phyloP scores from a whole-genome alignment of 108 stramenopile genomes.

The Schizochytrium sp. region DNA sequence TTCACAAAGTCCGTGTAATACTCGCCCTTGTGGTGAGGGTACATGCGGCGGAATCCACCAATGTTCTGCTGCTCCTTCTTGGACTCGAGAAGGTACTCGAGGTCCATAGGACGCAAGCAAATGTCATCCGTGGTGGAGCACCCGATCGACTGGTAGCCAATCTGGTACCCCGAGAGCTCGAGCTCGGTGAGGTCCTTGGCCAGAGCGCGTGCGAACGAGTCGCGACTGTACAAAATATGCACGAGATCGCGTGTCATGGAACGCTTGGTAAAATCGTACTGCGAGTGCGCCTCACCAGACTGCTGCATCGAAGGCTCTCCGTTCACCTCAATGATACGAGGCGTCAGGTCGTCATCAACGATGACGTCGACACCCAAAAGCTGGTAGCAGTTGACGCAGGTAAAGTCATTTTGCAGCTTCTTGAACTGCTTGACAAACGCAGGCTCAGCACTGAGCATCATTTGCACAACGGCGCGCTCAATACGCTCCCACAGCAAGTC shows the following conservation, averaged over 20 bases:
- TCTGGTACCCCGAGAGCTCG: not conserved
- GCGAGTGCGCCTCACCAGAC: not conserved
- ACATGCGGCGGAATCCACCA: slow-evolving; percentile 14
- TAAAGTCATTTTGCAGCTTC: not conserved
- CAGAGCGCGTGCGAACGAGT: not conserved
- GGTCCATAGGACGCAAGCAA: not conserved
- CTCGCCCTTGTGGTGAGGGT: not conserved
- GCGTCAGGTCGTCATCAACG: slow-evolving; percentile 1
- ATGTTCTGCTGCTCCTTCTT: slow-evolving; percentile 20
- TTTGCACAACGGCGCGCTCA: not conserved
- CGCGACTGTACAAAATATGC: not conserved
- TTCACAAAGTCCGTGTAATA: slow-evolving; percentile 11
- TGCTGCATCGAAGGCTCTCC: slow-evolving; percentile 15
- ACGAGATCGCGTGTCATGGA: not conserved
- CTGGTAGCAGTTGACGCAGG: slow-evolving; percentile 16
- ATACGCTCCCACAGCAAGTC: slow-evolving; percentile 13
- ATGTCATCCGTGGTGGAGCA: slow-evolving; percentile 9
- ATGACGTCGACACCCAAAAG: slow-evolving; percentile 5
- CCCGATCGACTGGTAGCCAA: not conserved
- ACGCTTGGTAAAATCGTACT: not conserved
- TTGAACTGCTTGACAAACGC: slow-evolving; percentile 17
- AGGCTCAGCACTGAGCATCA: not conserved
- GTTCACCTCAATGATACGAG: slow-evolving; percentile 10
- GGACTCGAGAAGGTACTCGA: slow-evolving; percentile 9
- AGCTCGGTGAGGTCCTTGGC: slow-evolving; percentile 11